Evolutionary conservation across 1,284 basidiomycete species (phyloP).

Genomic region (Agaricales sp.): DNA sequence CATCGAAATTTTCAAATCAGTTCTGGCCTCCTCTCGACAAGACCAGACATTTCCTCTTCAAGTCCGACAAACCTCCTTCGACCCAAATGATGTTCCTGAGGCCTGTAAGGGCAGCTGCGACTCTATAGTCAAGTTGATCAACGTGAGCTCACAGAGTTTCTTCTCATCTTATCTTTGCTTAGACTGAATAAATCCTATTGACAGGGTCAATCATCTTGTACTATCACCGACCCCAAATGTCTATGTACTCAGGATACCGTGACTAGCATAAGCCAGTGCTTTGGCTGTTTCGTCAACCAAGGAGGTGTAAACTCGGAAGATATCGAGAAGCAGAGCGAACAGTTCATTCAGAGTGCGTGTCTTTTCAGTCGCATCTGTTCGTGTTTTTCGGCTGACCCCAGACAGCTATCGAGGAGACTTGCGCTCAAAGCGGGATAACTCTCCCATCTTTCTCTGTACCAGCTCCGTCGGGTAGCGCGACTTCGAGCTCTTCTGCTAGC

Average conservation of each 20-base stretch:
- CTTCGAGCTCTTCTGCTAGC: too few species aligned
- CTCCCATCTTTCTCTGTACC: slow-evolving; percentile 1
- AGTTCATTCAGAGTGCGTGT: slow-evolving; percentile 1
- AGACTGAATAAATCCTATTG: not conserved
- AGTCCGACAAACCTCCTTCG: not conserved
- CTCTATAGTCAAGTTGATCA: not conserved
- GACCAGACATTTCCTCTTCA: not conserved
- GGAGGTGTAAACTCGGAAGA: not conserved
- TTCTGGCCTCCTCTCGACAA: not conserved
- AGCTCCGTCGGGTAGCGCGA: too few species aligned
- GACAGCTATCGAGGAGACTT: not conserved
- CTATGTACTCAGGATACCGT: not conserved
- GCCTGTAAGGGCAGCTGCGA: not conserved
- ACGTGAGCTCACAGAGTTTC: not conserved
- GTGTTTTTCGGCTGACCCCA: not conserved
- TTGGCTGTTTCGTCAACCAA: not conserved
- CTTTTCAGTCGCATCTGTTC: too few species aligned
- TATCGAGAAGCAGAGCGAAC: not conserved
- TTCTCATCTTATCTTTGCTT: too few species aligned
- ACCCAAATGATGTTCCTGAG: not conserved
- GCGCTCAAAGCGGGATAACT: not conserved
- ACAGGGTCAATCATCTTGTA: not conserved
- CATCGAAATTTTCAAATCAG: too few species aligned
- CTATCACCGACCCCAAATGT: not conserved
- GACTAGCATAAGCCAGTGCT: not conserved